Base-by-base conservation (phyloP, 352 stramenopile genomes). In the Globisporangium okanoganense region DNA sequence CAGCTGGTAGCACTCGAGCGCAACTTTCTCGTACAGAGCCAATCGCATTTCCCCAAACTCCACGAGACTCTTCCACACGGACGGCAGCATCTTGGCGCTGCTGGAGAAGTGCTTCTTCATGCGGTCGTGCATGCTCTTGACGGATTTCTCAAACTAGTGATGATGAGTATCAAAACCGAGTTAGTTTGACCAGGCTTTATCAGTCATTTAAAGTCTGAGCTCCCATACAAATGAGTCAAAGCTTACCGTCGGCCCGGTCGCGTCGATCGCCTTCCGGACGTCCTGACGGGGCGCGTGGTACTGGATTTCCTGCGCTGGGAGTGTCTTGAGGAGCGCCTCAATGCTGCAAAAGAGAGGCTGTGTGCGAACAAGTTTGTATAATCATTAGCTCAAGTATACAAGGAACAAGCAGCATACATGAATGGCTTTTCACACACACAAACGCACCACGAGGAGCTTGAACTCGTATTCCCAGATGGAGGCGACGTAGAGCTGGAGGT, bases 391-490 rank as follows among this genome's bases (percentile, higher is more conserved):
- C 25, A 41, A 20, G 18, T 16, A 22, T 14, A 54, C 48, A 20
- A 24, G 18, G 24, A 14, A 10, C n/a, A 47, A 31, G 27, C 20
- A 56, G 49, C 20, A 47, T 33, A 22, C n/a, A 29, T 18, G 10
- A 2, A 29, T 3, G 18, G 25, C 2, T 2, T 35, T 0, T 9
- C 22, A 51, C 40, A 62, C 1, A 9, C 48, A 62, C 7, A 58
- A 8, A 33, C 40, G 41, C 68, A 85, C 76, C 65, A 67, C 76
- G 3, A 90, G 62, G 47, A 77, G 68, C 52, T 88, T 85, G 60
- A 88, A 84, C 22, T 87, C 81, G 60, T 87, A 88, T 22, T 76
- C 65, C 81, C 81, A 90, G 24, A 90, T 81, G 33, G 72, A 90
- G 24, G 64, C 65, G 20, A 88, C 62, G 57, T 90, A 90, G 16